A percentile compares a stretch with the other conserved stretches of the same genome.
Evolutionary conservation across 2,329 filamentous ascomycete species (phyloP).

Genomic region (Hymenoscyphus occultus): DNA sequence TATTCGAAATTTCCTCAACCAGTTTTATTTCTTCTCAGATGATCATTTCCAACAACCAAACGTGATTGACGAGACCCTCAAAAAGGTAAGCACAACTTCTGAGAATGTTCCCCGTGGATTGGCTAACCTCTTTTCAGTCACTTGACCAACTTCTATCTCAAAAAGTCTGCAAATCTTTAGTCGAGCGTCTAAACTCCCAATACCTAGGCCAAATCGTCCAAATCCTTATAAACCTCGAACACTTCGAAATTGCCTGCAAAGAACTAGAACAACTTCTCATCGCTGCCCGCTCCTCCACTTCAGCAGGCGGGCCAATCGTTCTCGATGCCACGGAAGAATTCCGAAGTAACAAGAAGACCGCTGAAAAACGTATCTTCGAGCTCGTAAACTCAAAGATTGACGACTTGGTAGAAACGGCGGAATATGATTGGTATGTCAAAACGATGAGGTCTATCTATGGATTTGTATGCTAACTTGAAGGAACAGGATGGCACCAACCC

Average conservation of each 20-base stretch:
- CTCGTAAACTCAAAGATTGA: slow-evolving; percentile 98
- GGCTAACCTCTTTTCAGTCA: slow-evolving; percentile 49
- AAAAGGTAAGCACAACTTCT: slow-evolving; percentile 53
- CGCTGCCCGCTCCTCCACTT: slow-evolving; percentile 76
- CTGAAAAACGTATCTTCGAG: slow-evolving; percentile 97
- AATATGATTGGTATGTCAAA: slow-evolving; percentile 79
- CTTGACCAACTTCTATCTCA: slow-evolving; percentile 92
- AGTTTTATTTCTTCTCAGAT: slow-evolving; percentile 97
- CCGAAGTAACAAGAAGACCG: slow-evolving; percentile 85
- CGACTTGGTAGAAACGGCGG: slow-evolving; percentile 91
- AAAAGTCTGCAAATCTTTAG: slow-evolving; percentile 86
- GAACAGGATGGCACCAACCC: slow-evolving; percentile 52
- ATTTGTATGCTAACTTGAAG: not conserved
- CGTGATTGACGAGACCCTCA: slow-evolving; percentile 87
- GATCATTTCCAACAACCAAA: slow-evolving; percentile 91
- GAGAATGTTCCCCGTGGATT: not conserved
- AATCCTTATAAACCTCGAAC: slow-evolving; percentile 94
- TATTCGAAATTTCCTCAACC: slow-evolving; percentile 94
- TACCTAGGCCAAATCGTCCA: slow-evolving; percentile 98
- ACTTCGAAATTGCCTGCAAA: slow-evolving; percentile 90
- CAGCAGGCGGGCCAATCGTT: slow-evolving; percentile 74
- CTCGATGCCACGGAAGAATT: slow-evolving; percentile 85
- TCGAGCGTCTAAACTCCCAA: slow-evolving; percentile 84
- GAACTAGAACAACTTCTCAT: slow-evolving; percentile 86
- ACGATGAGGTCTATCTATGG: not conserved